Base-by-base conservation (phyloP, 306 rosid species). In the Myrica gale region DNA sequence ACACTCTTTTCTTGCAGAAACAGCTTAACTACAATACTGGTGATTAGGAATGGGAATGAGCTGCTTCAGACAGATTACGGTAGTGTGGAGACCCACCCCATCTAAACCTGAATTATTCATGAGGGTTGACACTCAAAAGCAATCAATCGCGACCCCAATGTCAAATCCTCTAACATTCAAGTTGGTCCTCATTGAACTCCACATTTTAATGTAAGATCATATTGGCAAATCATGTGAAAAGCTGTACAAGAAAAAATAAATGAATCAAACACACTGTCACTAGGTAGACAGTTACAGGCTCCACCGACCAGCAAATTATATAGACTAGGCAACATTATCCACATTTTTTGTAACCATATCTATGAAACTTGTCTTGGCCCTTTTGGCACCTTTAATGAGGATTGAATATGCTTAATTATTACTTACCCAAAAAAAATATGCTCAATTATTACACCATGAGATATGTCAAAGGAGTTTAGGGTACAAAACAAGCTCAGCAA, bases 1-100 rank as follows among this genome's bases (percentile, higher is more conserved):
- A 42, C 21, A 51, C 43, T 65, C 47, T n/a, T 58, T 51, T 20
- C 65, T 62, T 74, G 61, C 42, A 75, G 47, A 71, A 58, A 39
- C 53, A 56, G 61, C 48, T 51, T 19, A 20, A 12, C 8, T 69
- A 74, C 71, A 44, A 37, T 74, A 63, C 72, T 32, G 39, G 55
- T 26, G 66, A 56, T 41, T 57, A 10, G 69, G 44, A 9, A 39
- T 21, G 19, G 42, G 16, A 42, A 9, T 74, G 62, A 26, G 42
- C 67, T 52, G 7, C 7, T 9, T 52, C 56, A 15, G 19, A 13
- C 56, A 0, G n/a, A 52, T 52, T 52, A 52, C 2, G n/a, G 17
- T 13, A 13, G 57, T 17, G 7, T 5, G 7, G 20, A 17, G 20
- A 52, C 5, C 57, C 20, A 52, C 17, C 53, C 53, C 11, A 48